A percentile compares a stretch with the other conserved stretches of the same genome.
Conservation (phyloP, 2,329 filamentous ascomycete species). For the Ophiostoma piceae region DNA sequence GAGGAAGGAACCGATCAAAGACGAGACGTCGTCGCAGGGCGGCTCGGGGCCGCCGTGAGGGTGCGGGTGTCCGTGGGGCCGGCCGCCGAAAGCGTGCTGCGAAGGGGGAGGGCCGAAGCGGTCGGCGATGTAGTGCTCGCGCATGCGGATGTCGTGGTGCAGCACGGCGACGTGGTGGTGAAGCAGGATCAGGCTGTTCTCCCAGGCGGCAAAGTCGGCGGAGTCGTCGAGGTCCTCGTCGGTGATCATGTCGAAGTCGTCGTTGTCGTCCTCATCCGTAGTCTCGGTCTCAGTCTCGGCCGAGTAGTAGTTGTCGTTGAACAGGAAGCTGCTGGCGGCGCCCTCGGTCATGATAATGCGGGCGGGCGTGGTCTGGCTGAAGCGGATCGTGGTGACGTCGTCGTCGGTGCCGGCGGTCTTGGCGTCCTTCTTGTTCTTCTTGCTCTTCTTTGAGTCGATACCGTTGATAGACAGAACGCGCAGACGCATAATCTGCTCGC, state of each 20-base stretch:
- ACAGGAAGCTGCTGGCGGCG: constrained; percentile 34
- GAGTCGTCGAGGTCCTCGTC: not conserved
- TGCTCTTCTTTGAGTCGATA: constrained; percentile 27
- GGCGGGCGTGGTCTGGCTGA: constrained; percentile 43
- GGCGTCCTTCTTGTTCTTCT: constrained; percentile 20
- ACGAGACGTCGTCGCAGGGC: constrained; percentile 37
- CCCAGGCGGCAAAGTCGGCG: constrained; percentile 25
- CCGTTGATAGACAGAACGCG: constrained; percentile 42
- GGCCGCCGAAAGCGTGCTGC: constrained; percentile 11
- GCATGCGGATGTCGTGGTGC: constrained; percentile 24
- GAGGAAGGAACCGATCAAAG: constrained; percentile 39
- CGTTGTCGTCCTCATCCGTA: not conserved
- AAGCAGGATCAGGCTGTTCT: constrained; percentile 22
- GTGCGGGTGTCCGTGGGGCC: not conserved
- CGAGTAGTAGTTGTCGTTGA: constrained; percentile 18
- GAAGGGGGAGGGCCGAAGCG: constrained; percentile 21
- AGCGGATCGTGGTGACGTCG: constrained; percentile 36
- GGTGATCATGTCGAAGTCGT: constrained; percentile 4
- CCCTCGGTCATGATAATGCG: constrained; percentile 42
- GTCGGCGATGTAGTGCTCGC: constrained; percentile 23
- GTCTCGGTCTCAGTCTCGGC: not conserved
- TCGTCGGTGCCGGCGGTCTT: constrained; percentile 28
- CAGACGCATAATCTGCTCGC: constrained; percentile 44
- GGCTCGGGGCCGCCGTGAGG: not conserved
- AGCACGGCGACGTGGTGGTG: constrained; percentile 20